These are phyloP conservation scores for Lipomyces mesembrius DNA, from an alignment of 805 yeast genomes.

Conservation along the genomic window DNA sequence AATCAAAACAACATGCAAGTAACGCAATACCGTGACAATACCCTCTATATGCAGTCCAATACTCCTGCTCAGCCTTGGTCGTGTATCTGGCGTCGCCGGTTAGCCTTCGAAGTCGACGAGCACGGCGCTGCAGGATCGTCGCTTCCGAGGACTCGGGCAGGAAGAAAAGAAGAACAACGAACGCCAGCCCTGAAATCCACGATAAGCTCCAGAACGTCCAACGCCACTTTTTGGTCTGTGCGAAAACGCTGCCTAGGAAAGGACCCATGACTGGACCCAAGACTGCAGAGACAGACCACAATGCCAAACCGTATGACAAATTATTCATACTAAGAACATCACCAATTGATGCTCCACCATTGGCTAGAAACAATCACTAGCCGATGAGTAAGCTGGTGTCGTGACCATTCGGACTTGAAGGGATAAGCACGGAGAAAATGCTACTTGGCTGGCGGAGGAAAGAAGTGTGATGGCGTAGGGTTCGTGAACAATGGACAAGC, in stretches of 20 bases:
- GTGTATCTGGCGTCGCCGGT: slow-evolving; percentile 46
- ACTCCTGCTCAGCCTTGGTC: slow-evolving; percentile 13
- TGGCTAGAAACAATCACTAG: slow-evolving; percentile 46
- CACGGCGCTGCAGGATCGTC: slow-evolving; percentile 56
- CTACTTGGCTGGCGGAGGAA: too few species aligned
- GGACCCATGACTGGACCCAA: slow-evolving; percentile 62
- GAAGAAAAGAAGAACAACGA: slow-evolving; percentile 48
- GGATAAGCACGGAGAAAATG: too few species aligned
- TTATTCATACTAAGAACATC: slow-evolving; percentile 52
- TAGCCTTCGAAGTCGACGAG: slow-evolving; percentile 52
- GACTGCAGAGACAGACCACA: slow-evolving; percentile 4
- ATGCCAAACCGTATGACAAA: slow-evolving; percentile 49
- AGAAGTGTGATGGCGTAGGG: too few species aligned
- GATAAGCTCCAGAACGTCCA: slow-evolving; percentile 41
- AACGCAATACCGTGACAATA: too few species aligned
- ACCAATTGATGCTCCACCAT: slow-evolving; percentile 62
- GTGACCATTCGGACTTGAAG: too few species aligned
- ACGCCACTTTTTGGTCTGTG: slow-evolving; percentile 55
- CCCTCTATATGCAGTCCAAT: too few species aligned
- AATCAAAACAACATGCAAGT: too few species aligned
- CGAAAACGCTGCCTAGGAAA: slow-evolving; percentile 57
- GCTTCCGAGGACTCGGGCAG: slow-evolving; percentile 59
- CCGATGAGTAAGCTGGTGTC: too few species aligned
- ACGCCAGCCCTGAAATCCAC: slow-evolving; percentile 49
- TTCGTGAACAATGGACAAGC: too few species aligned